phyloP scores from a whole-genome alignment of 768 basidiomycete genomes.

The Pisolithus tinctorius region DNA sequence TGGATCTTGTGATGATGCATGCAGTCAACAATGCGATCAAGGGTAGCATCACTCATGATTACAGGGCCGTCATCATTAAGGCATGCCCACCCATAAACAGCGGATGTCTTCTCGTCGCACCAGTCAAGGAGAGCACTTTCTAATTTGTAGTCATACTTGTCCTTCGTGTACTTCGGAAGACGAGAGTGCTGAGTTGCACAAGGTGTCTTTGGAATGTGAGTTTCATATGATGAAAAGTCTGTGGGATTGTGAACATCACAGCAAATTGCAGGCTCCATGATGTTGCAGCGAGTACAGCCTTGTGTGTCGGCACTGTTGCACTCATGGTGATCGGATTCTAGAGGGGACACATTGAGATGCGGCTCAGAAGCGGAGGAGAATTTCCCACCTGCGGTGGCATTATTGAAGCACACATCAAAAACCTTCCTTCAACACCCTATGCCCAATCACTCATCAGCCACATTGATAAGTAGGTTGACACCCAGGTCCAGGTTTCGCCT shows the following conservation, averaged over 20 bases:
- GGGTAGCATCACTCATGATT: conserved; percentile 9
- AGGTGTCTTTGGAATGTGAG: background rate
- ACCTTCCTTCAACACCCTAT: conserved; percentile 11
- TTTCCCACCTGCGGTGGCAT: conserved; percentile 13
- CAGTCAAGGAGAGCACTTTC: conserved; percentile 9
- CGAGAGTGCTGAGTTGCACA: no score
- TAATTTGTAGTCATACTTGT: background rate
- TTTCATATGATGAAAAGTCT: background rate
- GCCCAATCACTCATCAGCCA: conserved; percentile 4
- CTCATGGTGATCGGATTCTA: conserved; percentile 6
- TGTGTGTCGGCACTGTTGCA: background rate
- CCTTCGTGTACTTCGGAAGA: conserved; percentile 2
- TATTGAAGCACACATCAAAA: conserved; percentile 15
- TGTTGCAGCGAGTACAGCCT: conserved; percentile 14
- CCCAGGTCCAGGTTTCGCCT: conserved; percentile 10
- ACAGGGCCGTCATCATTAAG: conserved; percentile 8
- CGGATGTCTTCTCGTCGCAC: conserved; percentile 3
- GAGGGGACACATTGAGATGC: background rate
- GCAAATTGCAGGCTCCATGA: conserved; percentile 11
- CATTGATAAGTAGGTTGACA: conserved; percentile 25
- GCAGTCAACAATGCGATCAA: conserved; percentile 19
- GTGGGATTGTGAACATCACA: conserved; percentile 19
- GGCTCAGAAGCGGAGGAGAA: background rate
- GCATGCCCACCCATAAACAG: conserved; percentile 1
- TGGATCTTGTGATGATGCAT: conserved; percentile 9